A percentile compares a stretch with the other conserved stretches of the same genome.
phyloP scores from a whole-genome alignment of 768 basidiomycete genomes.

The Phaeotremella fagi region DNA sequence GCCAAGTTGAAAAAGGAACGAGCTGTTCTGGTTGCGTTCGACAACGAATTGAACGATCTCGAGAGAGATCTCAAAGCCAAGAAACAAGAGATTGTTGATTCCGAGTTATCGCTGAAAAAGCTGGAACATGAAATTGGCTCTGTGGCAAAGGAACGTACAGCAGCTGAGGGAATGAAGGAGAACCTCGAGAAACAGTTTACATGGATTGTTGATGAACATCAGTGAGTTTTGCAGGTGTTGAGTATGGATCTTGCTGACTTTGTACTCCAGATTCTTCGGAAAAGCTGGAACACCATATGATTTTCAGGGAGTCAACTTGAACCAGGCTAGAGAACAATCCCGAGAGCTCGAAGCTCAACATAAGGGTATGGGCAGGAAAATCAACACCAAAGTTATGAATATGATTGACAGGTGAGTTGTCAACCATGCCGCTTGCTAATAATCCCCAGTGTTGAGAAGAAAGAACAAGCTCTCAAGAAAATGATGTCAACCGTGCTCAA shows the following conservation, averaged over 20 bases:
- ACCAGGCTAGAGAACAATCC: slow-evolving; percentile 59
- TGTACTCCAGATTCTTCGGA: slow-evolving; percentile 66
- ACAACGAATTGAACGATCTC: slow-evolving; percentile 77
- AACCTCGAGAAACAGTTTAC: slow-evolving; percentile 74
- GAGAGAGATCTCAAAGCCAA: slow-evolving; percentile 76
- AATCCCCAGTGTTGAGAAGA: slow-evolving; percentile 76
- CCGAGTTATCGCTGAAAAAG: slow-evolving; percentile 62
- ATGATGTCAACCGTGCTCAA: slow-evolving; percentile 81
- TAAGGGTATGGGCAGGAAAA: slow-evolving; percentile 86
- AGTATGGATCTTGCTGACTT: background rate
- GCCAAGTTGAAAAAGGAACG: slow-evolving; percentile 74
- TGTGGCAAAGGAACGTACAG: slow-evolving; percentile 62
- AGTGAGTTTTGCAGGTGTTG: slow-evolving; percentile 55
- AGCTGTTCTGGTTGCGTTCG: slow-evolving; percentile 79
- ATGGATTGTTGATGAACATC: slow-evolving; percentile 84
- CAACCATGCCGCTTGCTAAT: background rate
- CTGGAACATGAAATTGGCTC: slow-evolving; percentile 65
- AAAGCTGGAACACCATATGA: slow-evolving; percentile 75
- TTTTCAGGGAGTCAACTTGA: slow-evolving; percentile 64
- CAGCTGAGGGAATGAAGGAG: slow-evolving; percentile 55
- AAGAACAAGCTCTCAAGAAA: slow-evolving; percentile 76
- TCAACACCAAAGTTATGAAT: slow-evolving; percentile 90
- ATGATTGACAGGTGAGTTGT: slow-evolving; percentile 82
- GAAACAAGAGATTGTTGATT: slow-evolving; percentile 64
- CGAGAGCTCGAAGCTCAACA: slow-evolving; percentile 70